Evolutionary conservation across 306 rosid genomes (phyloP), one percentile per base, ranked within the genome.

Genomic region (Prosopis cineraria): DNA sequence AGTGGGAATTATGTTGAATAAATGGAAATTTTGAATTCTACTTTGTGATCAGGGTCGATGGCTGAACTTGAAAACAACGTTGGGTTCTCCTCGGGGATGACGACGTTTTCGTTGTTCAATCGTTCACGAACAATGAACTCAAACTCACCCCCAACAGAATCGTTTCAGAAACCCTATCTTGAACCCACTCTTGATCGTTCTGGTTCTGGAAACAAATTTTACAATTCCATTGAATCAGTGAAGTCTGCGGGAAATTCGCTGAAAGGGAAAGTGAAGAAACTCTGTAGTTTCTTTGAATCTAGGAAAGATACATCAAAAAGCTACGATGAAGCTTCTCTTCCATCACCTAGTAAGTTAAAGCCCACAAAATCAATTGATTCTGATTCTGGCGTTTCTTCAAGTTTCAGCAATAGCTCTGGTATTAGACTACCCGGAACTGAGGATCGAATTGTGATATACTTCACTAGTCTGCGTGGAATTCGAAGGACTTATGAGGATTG

Each of bases 401-500:
- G 48, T 65, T 65, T 65, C 14, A 36, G 44, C 43, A 63, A 37
- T 37, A 5, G 30, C 36, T 36, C 70, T 65, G 70, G 31, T 36
- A 65, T 91, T n/a, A 85, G 90, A 22, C 50, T 95, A 43, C 81
- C 89, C 0, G 93, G 85, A 0, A 83, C 98, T 0, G 97, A 91
- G 75, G 98, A 93, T 43, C 80, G 98, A 44, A 89, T 95, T 43
- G 99, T 95, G 3, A 86, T 91, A 58, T 95, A 91, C 22, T 70
- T 91, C 37, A 95, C 99, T 13, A 93, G 98, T 76, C 83, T 95
- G 70, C 80, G 98, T 27, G 98, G 99, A 12, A 70, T 95, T 72
- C 87, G 99, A 17, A 84, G 99, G 75, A 95, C 99, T 0, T 91
- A 80, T 39, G 99, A 95, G 78, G 99, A 95, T 74, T 95, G 99